Evolutionary conservation across 2,329 filamentous ascomycete species (phyloP), one percentile per base, ranked within the genome.

Genomic region (Aspergillus clavatus): DNA sequence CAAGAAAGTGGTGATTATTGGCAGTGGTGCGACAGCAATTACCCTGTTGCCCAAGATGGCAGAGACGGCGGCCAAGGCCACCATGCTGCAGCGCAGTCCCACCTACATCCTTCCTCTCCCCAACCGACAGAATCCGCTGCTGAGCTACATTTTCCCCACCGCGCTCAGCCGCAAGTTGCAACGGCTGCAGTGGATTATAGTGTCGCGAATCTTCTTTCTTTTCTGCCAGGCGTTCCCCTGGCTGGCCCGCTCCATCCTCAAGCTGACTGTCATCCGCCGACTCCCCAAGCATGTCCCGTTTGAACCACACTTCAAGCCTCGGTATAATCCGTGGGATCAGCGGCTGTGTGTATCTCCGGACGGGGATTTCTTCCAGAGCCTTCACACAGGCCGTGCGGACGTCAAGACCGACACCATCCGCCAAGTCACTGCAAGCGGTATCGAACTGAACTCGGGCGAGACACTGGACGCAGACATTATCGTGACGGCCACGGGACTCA

Each of bases 51-150:
- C 88, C 0, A 78, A 75, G 38, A 68, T 94, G 37, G 80, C 82
- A 1, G 70, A 84, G 35, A 79, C 76, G 29, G 86, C 85, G 4
- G 69, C 68, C 4, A 76, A 79, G 11, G 81, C 89, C 22, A 91
- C 86, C 1, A 88, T 91, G 80, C 75, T 94, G 2, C 88, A 94
- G 68, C 81, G 89, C 45, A 88, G 82, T 37, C 89, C 89, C 0
- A 78, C 77, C 0, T 90, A 87, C 57, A 75, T 90, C 44, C 54
- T 85, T 36, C 70, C 77, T n/a, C 55, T 81, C 1, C 68, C 76
- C 0, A 71, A 74, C 19, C 46, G 37, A 39, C 39, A 38, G 7
- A 29, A 51, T 23, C 35, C 55, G 37, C 42, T 56, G 45, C 44
- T 59, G 21, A 46, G 50, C 6, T 61, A 55, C n/a, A 24, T 69